Conservation (phyloP, 352 stramenopile species). For the Pythium volutum region DNA sequence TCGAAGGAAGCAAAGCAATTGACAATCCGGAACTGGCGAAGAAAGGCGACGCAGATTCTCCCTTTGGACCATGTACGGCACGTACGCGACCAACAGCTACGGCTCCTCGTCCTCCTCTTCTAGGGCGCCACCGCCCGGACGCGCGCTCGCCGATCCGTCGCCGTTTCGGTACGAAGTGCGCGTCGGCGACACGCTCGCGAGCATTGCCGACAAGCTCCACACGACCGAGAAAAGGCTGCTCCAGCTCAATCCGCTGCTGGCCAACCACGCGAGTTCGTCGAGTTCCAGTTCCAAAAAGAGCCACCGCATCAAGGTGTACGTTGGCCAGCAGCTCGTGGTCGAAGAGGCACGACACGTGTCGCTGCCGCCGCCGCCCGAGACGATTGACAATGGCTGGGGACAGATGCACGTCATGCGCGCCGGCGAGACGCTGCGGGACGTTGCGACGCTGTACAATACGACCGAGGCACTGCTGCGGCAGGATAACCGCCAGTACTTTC, state of each 20-base stretch:
- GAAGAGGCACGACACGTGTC: constrained; percentile 67
- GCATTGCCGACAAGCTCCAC: constrained; percentile 61
- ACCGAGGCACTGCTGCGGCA: constrained; percentile 72
- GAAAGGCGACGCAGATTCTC: too few species aligned
- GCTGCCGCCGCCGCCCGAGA: constrained; percentile 67
- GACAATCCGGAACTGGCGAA: too few species aligned
- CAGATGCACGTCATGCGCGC: constrained; percentile 79
- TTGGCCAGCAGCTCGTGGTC: constrained; percentile 72
- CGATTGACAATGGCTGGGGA: constrained; percentile 81
- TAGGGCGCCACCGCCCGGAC: not conserved
- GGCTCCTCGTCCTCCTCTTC: constrained; percentile 13
- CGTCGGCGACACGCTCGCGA: constrained; percentile 54
- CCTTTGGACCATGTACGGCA: constrained; percentile 21
- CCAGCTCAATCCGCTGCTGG: constrained; percentile 70
- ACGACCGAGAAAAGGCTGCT: constrained; percentile 53
- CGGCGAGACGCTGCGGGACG: constrained; percentile 64
- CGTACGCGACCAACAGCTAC: constrained; percentile 18
- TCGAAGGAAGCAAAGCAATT: constrained; percentile 5
- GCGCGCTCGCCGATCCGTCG: constrained; percentile 28
- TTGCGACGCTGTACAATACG: constrained; percentile 79
- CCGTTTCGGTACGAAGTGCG: constrained; percentile 76
- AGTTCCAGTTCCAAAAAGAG: constrained; percentile 26
- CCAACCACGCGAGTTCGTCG: constrained; percentile 3
- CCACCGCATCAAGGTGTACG: constrained; percentile 54
- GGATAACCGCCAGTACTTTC: constrained; percentile 82